Conservation (phyloP, 1,139 yeast species). For the Schizosaccharomyces versatilis region DNA sequence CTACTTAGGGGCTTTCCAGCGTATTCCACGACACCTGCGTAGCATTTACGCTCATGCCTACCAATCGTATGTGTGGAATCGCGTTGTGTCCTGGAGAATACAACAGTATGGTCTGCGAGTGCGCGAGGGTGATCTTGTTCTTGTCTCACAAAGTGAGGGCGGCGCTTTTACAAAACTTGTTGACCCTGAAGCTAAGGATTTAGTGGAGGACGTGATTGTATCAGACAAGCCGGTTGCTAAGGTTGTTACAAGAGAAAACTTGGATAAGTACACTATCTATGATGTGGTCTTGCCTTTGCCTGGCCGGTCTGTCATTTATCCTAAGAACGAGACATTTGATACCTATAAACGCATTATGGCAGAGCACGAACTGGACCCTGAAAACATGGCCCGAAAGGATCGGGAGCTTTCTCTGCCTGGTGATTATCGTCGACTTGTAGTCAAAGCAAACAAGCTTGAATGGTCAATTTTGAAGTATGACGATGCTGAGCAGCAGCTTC, state of each 20-base stretch:
- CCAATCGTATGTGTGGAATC: slow-evolving; percentile 88
- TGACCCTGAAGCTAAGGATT: slow-evolving; percentile 27
- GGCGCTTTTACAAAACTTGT: slow-evolving; percentile 11
- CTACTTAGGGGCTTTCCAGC: slow-evolving; percentile 49
- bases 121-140: slow-evolving; percentile 66
- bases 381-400: slow-evolving; percentile 60
- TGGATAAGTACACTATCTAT: slow-evolving; percentile 42
- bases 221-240: slow-evolving; percentile 16
- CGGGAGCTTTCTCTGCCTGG: slow-evolving; percentile 85
- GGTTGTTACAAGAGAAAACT: slow-evolving; percentile 26
- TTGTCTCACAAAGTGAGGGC: slow-evolving; percentile 14
- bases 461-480: slow-evolving; percentile 43
- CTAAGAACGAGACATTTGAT: slow-evolving; percentile 41
- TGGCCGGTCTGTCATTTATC: slow-evolving; percentile 73
- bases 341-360: slow-evolving; percentile 58
- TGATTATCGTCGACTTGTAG: slow-evolving; percentile 56
- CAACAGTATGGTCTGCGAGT: slow-evolving; percentile 46
- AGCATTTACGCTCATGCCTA: slow-evolving; percentile 95
- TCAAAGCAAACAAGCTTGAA: slow-evolving; percentile 42
- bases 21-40: slow-evolving; percentile 70
- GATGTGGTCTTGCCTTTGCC: slow-evolving; percentile 89
- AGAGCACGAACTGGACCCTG: slow-evolving; percentile 62
- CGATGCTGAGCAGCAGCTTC: slow-evolving; percentile 43
- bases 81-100: slow-evolving; percentile 58
- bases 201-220: slow-evolving; percentile 26